Evolutionary conservation across 805 yeast genomes (phyloP).

Genomic region (Metschnikowia drakensbergensis): DNA sequence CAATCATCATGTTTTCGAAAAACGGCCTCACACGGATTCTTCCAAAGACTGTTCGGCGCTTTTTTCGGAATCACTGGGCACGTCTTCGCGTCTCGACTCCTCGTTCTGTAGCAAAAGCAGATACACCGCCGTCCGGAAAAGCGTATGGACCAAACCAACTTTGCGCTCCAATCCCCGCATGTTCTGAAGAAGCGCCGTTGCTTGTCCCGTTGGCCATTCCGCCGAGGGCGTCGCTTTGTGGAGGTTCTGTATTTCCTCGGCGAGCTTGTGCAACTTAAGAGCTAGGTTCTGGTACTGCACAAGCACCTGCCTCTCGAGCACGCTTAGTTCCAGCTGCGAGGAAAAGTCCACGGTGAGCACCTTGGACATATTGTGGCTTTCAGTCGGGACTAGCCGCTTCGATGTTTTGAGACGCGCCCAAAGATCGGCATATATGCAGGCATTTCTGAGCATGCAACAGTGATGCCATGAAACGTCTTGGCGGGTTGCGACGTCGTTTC

Average conservation of each 20-base stretch:
- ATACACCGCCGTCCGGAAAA: conserved; percentile 69
- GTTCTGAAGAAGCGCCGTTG: conserved; percentile 40
- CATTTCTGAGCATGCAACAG: too few relatives aligned
- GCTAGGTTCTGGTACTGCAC: conserved; percentile 38
- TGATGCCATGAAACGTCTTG: too few relatives aligned
- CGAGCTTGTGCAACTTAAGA: conserved; percentile 27
- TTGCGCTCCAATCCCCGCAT: conserved; percentile 60
- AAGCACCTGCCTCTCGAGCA: conserved; percentile 33
- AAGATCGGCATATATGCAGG: not conserved
- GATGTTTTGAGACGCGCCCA: conserved; percentile 2
- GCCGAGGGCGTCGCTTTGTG: conserved; percentile 7
- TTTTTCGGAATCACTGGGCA: not conserved
- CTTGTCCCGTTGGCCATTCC: conserved; percentile 15
- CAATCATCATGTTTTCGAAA: too few relatives aligned
- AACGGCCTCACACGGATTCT: too few relatives aligned
- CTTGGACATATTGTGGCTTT: not conserved
- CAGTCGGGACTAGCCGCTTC: too few relatives aligned
- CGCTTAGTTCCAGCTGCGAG: conserved; percentile 17
- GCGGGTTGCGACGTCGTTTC: too few relatives aligned
- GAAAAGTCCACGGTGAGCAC: conserved; percentile 11
- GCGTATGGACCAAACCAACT: conserved; percentile 59
- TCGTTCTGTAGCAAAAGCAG: conserved; percentile 49
- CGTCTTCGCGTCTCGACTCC: conserved; percentile 4
- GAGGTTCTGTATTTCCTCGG: conserved; percentile 31
- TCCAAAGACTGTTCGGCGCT: not conserved